Conservation (phyloP, 805 yeast genomes). For the Candida namnaoensis region DNA sequence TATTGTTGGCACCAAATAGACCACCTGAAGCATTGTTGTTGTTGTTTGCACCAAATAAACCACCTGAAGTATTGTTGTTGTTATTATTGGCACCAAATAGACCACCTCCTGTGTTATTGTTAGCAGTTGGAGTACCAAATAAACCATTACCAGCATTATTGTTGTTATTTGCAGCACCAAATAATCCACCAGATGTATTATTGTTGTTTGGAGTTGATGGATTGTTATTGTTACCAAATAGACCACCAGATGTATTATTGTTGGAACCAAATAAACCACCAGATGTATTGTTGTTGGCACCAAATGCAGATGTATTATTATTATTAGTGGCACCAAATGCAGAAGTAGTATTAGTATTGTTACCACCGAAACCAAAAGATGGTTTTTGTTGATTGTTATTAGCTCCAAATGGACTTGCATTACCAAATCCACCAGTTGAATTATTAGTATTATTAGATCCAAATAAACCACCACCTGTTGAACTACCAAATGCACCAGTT, state of each 20-base stretch:
- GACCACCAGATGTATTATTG: constrained; percentile 27
- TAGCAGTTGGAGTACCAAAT: constrained; percentile 18
- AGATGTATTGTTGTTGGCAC: constrained; percentile 9
- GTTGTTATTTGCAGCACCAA: constrained; percentile 18
- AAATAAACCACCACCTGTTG: constrained; percentile 15
- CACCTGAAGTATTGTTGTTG: constrained; percentile 16
- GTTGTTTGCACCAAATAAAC: constrained; percentile 30
- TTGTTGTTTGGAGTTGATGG: constrained; percentile 5
- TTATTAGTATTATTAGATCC: constrained; percentile 18
- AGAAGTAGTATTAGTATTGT: neutral
- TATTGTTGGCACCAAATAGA: constrained; percentile 24
- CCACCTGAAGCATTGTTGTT: constrained; percentile 25
- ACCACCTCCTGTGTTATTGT: constrained; percentile 17
- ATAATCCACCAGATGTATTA: constrained; percentile 19
- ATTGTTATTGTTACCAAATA: constrained; percentile 30
- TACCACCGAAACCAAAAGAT: no score
- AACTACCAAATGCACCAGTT: constrained; percentile 8
- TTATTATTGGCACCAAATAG: constrained; percentile 20
- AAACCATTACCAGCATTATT: constrained; percentile 14
- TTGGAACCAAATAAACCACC: constrained; percentile 16
- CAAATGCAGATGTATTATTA: constrained; percentile 11
- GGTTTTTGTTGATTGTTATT: constrained; percentile 11
- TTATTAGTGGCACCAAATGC: constrained; percentile 10
- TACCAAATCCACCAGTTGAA: constrained; percentile 13
- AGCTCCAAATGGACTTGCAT: constrained; percentile 30